Conservation (phyloP, 352 stramenopile genomes). For the Pythium insidiosum region DNA sequence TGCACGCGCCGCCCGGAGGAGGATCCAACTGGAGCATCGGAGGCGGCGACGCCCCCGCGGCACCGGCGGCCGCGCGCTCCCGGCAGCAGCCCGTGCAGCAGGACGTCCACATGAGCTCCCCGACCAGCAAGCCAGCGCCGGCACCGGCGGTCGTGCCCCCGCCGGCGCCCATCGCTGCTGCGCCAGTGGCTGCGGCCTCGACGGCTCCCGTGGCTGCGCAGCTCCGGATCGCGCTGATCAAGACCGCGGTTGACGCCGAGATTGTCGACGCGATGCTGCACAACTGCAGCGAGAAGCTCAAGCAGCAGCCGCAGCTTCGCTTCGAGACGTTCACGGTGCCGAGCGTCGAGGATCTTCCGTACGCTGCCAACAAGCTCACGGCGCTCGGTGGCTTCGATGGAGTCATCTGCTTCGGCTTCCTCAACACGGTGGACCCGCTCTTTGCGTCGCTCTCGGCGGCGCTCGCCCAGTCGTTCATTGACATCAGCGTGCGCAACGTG, state of each 20-base stretch:
- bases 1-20: slow-evolving; percentile 73
- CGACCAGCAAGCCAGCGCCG: slow-evolving; percentile 15
- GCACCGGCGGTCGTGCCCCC: slow-evolving; percentile 14
- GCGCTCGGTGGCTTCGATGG: slow-evolving; percentile 57
- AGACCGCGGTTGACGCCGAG: slow-evolving; percentile 66
- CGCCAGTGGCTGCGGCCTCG: slow-evolving; percentile 1
- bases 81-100: slow-evolving; percentile 16
- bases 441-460: slow-evolving; percentile 48
- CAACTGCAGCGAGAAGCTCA: slow-evolving; percentile 45
- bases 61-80: no score
- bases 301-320: slow-evolving; percentile 21
- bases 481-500: slow-evolving; percentile 77
- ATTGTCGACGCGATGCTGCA: slow-evolving; percentile 63
- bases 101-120: slow-evolving; percentile 31
- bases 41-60: slow-evolving; percentile 17
- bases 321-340: slow-evolving; percentile 65
- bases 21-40: slow-evolving; percentile 75
- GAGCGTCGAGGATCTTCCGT: slow-evolving; percentile 64
- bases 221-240: slow-evolving; percentile 60
- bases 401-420: slow-evolving; percentile 72
- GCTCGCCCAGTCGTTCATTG: slow-evolving; percentile 69
- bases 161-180: slow-evolving; percentile 7
- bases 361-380: slow-evolving; percentile 77
- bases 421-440: slow-evolving; percentile 56
- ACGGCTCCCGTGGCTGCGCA: slow-evolving; percentile 2